Conservation (phyloP, 768 basidiomycete genomes). For the Russula compacta region DNA sequence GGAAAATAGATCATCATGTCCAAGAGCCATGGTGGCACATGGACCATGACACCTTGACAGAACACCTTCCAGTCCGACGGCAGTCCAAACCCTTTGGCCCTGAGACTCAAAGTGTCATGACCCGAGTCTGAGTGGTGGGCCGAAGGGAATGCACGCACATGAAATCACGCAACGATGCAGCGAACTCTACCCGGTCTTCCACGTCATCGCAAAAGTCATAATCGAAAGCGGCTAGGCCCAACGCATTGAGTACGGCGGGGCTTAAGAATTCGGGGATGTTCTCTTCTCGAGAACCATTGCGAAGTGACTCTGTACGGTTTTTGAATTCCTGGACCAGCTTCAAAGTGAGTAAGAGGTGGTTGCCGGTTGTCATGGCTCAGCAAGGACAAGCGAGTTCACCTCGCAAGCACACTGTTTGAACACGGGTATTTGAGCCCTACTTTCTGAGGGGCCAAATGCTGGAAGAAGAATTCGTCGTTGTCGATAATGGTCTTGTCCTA, state of each 20-base stretch:
- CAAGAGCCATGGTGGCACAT: slow-evolving; percentile 4
- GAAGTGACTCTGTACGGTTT: not conserved
- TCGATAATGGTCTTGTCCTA: slow-evolving; percentile 11
- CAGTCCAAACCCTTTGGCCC: slow-evolving; percentile 16
- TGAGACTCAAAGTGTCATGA: not conserved
- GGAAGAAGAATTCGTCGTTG: slow-evolving; percentile 9
- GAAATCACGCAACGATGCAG: slow-evolving; percentile 10
- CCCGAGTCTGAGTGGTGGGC: not conserved
- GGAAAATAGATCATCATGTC: slow-evolving; percentile 8
- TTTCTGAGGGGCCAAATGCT: slow-evolving; percentile 8
- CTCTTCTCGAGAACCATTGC: not conserved
- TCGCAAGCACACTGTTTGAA: slow-evolving; percentile 13
- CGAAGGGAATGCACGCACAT: not conserved
- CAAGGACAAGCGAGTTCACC: not conserved
- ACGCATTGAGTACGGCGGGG: slow-evolving; percentile 8
- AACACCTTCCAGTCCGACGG: slow-evolving; percentile 16
- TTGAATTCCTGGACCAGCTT: slow-evolving; percentile 5
- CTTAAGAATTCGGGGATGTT: slow-evolving; percentile 10
- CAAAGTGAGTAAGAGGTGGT: not conserved
- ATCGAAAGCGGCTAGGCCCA: slow-evolving; percentile 12
- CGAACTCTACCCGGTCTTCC: slow-evolving; percentile 1
- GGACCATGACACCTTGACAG: slow-evolving; percentile 10
- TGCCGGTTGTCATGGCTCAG: not conserved
- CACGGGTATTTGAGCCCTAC: slow-evolving; percentile 3
- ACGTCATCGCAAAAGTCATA: slow-evolving; percentile 13